phyloP scores from a whole-genome alignment of 2,329 filamentous ascomycete species.

The Alternaria ethzedia region DNA sequence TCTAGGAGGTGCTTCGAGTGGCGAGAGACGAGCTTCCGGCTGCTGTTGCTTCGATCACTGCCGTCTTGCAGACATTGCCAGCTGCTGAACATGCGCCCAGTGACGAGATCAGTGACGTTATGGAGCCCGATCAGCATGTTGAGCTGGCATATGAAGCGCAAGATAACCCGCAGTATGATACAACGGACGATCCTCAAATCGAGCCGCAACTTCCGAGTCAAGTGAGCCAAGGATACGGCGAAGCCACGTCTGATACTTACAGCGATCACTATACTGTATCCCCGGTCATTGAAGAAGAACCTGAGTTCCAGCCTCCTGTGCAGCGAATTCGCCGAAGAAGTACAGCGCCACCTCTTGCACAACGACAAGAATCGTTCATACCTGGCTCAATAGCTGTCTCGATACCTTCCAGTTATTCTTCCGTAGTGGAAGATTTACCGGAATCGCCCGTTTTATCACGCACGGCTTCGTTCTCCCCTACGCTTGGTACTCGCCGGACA shows the following conservation, averaged over 20 bases:
- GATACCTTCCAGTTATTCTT: neutral
- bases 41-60: neutral
- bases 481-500: neutral
- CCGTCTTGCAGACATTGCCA: neutral
- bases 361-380: neutral
- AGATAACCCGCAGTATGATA: neutral
- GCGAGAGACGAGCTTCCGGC: constrained; percentile 1
- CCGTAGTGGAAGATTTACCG: neutral
- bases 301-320: neutral
- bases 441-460: neutral
- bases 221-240: neutral
- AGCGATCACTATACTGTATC: neutral
- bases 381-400: neutral
- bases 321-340: neutral
- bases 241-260: neutral
- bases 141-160: neutral
- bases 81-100: neutral
- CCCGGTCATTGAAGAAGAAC: neutral
- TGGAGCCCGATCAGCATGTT: neutral
- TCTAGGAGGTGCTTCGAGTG: constrained; percentile 2
- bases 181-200: neutral
- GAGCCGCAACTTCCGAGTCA: no score
- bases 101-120: neutral
- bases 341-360: neutral
- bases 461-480: neutral